These are phyloP conservation scores for Mycena capillaripes DNA, from an alignment of 768 basidiomycete species.

Conservation along the genomic window DNA sequence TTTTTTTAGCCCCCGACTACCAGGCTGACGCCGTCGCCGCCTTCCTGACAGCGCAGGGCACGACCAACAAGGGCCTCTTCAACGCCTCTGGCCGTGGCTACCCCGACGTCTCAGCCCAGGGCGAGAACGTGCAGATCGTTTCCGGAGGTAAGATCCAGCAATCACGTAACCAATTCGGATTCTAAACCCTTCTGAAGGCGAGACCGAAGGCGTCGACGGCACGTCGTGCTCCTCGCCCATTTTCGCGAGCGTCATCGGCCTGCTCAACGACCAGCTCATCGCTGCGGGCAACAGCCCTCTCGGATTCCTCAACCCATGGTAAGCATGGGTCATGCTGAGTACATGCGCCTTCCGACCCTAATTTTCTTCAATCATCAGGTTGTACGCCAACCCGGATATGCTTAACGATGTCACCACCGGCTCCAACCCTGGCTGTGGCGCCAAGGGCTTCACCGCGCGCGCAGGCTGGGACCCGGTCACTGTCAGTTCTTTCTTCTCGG, in stretches of 20 bases:
- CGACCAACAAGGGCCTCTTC: conserved; percentile 45
- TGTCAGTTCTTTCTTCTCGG: too few relatives aligned
- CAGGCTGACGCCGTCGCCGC: conserved; percentile 43
- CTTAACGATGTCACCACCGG: conserved; percentile 33
- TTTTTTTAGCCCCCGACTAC: conserved; percentile 11
- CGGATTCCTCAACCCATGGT: conserved; percentile 18
- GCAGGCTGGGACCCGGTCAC: conserved; percentile 32
- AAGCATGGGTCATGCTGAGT: too few relatives aligned
- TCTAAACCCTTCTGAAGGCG: too few relatives aligned
- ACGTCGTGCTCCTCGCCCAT: conserved; percentile 31
- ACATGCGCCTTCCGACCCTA: too few relatives aligned
- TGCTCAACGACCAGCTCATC: conserved; percentile 41
- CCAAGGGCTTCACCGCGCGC: conserved; percentile 18
- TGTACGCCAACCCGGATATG: conserved; percentile 21
- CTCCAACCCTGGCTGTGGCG: conserved; percentile 25
- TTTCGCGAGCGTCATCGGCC: conserved; percentile 33
- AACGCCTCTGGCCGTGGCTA: conserved; percentile 50
- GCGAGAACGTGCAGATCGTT: conserved; percentile 33
- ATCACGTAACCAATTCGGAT: too few relatives aligned
- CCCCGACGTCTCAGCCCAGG: conserved; percentile 43
- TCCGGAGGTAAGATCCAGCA: too few relatives aligned
- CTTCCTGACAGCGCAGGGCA: conserved; percentile 39
- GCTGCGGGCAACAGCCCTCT: conserved; percentile 13
- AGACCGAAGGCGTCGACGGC: conserved; percentile 24
- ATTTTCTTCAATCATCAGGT: too few relatives aligned